Percentiles rank a stretch among this genome's conserved stretches.
Evolutionary conservation across 2,329 filamentous ascomycete genomes (phyloP).

Genomic region (Trichophyton simii): DNA sequence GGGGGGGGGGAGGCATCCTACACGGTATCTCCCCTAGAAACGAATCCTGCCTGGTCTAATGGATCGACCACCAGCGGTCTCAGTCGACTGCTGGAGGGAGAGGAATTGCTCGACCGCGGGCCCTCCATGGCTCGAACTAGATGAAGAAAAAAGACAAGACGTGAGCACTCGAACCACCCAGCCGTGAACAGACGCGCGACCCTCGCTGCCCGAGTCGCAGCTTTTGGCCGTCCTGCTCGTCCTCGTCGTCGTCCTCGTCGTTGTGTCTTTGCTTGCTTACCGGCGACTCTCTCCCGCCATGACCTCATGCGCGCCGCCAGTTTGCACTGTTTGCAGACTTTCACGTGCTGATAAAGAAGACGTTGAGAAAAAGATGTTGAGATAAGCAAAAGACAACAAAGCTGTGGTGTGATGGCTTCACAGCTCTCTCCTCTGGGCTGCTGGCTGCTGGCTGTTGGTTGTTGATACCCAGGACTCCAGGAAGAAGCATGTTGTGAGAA

Average conservation of each 20-base stretch:
- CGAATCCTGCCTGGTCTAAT: conserved; percentile 68
- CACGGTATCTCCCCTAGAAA: conserved; percentile 84
- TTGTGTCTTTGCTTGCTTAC: neutral
- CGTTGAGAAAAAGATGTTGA: neutral
- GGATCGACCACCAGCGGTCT: conserved; percentile 61
- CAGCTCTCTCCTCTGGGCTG: too few species aligned
- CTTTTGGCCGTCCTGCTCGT: neutral
- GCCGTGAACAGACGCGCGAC: neutral
- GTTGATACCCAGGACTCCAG: too few species aligned
- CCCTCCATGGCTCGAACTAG: neutral
- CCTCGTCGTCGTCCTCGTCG: neutral
- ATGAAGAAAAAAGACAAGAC: neutral
- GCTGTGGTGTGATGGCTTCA: neutral
- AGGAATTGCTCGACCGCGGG: conserved; percentile 7
- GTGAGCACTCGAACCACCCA: neutral
- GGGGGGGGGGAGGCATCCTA: conserved; percentile 27
- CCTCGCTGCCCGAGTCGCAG: neutral
- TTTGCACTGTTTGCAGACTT: conserved; percentile 3
- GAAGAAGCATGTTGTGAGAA: neutral
- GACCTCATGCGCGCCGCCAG: neutral
- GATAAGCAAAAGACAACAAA: neutral
- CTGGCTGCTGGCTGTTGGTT: too few species aligned
- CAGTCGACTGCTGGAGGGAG: conserved; percentile 48
- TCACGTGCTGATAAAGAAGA: conserved; percentile 20
- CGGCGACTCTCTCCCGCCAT: neutral